Base-by-base conservation (phyloP, 305 asterid species). In the Fraxinus greggii region DNA sequence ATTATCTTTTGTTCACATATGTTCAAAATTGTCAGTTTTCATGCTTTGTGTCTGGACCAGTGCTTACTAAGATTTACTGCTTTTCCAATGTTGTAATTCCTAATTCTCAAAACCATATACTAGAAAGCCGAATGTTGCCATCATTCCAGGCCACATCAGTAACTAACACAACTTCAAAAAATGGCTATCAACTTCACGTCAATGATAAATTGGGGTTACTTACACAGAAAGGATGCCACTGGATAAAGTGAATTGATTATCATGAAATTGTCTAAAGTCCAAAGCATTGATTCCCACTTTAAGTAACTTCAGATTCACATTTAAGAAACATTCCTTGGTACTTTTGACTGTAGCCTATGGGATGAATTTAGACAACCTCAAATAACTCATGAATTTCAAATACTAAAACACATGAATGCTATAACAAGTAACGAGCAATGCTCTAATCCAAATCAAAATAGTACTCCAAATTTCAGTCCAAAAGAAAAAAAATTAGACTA, bases 171-270 rank as follows among this genome's bases (percentile, higher is more conserved):
- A 70, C 40, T 70, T 29, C 23, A 17, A 70, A 29, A 67, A 70
- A 65, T 65, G 72, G 32, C 33, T 26, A 21, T 63, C 32, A 10
- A 26, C 33, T 24, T 65, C 33, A 8, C 29, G 24, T 70, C 38
- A 82, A 82, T 70, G 80, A 9, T 74, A 86, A 85, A 75, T 83
- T 35, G 75, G 79, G 31, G 80, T 85, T 85, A 85, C 88, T 87
- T 87, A 81, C 38, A 59, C 32, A 26, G 15, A 83, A 84, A 84
- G 89, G 76, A 42, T 80, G 74, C 54, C 4, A 31, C 45, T 65
- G 81, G 38, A 77, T 21, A 82, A 75, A 77, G 83, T 63, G 82
- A 63, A 79, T 80, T 65, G 29, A 65, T 80, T 36, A 83, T 75
- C 74, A 65, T 24, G 33, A 26, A 65, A 24, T 65, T 65, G 33